Evolutionary conservation across 2,329 filamentous ascomycete genomes (phyloP).

Genomic region (Fusarium neocosmosporiellum): DNA sequence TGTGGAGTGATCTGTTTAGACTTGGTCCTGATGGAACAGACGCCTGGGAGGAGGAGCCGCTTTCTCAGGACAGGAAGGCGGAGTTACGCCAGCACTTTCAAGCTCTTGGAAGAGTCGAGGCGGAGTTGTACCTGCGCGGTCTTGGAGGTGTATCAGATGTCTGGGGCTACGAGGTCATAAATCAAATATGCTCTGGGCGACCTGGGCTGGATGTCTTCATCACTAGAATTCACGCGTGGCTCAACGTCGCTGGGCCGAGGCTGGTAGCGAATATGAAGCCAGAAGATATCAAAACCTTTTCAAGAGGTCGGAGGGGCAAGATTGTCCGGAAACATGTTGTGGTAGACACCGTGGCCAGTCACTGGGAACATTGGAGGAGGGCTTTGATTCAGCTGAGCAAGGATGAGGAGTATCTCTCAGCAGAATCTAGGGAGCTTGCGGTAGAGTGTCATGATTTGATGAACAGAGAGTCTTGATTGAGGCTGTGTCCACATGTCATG

Average conservation of each 20-base stretch:
- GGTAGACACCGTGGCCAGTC: conserved; percentile 6
- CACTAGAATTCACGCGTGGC: conserved; percentile 5
- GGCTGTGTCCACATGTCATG: too few relatives aligned
- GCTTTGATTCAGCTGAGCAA: neutral
- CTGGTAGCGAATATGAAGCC: neutral
- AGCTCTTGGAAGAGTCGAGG: neutral
- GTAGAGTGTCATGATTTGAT: conserved; percentile 14
- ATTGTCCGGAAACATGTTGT: neutral
- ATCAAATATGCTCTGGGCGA: neutral
- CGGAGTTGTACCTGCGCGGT: neutral
- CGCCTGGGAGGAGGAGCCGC: neutral
- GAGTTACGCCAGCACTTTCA: neutral
- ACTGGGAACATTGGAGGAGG: conserved; percentile 23
- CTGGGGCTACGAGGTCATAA: conserved; percentile 7
- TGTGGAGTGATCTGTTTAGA: neutral
- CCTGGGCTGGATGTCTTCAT: neutral
- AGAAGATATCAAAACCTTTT: neutral
- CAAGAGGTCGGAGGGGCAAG: neutral
- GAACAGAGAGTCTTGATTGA: neutral
- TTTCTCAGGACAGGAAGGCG: neutral
- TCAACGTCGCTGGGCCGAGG: neutral
- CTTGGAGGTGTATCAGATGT: neutral
- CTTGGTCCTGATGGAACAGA: neutral
- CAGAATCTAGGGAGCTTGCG: neutral
- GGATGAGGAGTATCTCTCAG: neutral